A percentile compares a stretch with the other conserved stretches of the same genome.
Evolutionary conservation across 225 moss, liverwort and hornwort genomes (phyloP).

Genomic region (Marchantia polymorpha): DNA sequence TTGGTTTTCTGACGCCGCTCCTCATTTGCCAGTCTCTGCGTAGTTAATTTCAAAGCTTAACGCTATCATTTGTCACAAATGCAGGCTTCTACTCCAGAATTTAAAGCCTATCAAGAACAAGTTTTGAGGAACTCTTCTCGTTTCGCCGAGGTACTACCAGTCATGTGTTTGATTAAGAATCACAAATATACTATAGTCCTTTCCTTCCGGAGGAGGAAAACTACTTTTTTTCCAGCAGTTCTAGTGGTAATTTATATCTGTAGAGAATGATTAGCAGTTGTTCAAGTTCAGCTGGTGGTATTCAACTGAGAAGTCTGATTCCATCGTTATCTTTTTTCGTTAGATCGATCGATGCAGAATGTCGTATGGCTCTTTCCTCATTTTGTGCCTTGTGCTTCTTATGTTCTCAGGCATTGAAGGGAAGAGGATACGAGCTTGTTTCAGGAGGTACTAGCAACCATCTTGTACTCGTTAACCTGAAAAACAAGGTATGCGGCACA

Average conservation of each 20-base stretch:
- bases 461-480: conserved; percentile 82
- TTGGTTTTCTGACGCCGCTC: not conserved
- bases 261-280: no score
- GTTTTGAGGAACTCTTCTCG: conserved; percentile 69
- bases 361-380: not conserved
- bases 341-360: not conserved
- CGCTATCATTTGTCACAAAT: not conserved
- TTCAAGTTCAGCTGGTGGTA: no score
- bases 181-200: no score
- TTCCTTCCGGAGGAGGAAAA: no score
- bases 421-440: conserved; percentile 76
- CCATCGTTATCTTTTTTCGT: not conserved
- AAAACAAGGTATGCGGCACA: conserved; percentile 56
- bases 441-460: conserved; percentile 93
- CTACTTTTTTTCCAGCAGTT: no score
- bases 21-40: not conserved
- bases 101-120: conserved; percentile 89
- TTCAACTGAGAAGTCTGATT: not conserved
- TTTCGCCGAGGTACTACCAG: conserved; percentile 63
- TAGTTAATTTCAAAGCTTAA: not conserved
- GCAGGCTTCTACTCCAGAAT: conserved; percentile 86
- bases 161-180: not conserved
- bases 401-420: conserved; percentile 54
- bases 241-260: no score
- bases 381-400: not conserved